These are phyloP conservation scores for Aureoboletus auriporus DNA, from an alignment of 768 basidiomycete species.

Conservation along the genomic window DNA sequence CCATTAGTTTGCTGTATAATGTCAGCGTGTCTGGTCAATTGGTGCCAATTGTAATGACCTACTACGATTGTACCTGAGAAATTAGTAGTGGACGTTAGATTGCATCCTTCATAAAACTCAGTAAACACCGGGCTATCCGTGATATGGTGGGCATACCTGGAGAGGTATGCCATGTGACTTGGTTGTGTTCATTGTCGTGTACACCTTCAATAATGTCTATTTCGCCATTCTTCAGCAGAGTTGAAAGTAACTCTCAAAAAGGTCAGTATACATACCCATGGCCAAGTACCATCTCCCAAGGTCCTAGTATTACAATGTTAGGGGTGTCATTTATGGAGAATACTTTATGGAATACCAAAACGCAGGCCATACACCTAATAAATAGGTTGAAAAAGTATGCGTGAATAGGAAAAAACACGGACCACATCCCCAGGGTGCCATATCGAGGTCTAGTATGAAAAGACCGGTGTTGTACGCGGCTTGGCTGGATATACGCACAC, in stretches of 20 bases:
- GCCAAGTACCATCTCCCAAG: conserved; percentile 56
- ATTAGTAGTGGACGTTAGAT: conserved; percentile 46
- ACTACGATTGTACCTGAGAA: conserved; percentile 66
- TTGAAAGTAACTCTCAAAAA: conserved; percentile 2
- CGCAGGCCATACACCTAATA: conserved; percentile 74
- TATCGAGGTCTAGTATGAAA: conserved; percentile 79
- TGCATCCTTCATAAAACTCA: conserved; percentile 45
- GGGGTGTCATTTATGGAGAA: not conserved
- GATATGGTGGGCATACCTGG: conserved; percentile 39
- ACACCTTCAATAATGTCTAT: conserved; percentile 85
- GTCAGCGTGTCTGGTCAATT: not conserved
- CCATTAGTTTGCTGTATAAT: conserved; percentile 43
- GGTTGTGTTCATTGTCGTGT: conserved; percentile 80
- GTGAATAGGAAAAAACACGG: not conserved
- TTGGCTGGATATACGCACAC: conserved; percentile 73
- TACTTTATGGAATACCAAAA: conserved; percentile 51
- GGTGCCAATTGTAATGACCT: conserved; percentile 22
- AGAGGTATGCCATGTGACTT: conserved; percentile 77
- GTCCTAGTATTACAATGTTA: conserved; percentile 22
- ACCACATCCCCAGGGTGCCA: conserved; percentile 90
- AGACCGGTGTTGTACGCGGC: conserved; percentile 69
- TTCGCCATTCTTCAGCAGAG: conserved; percentile 56
- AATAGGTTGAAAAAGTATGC: conserved; percentile 1
- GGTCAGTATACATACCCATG: conserved; percentile 42
- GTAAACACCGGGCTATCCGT: not conserved